Percentiles rank a stretch among this genome's conserved stretches.
These are phyloP conservation scores for Candida ulmi DNA, from an alignment of 805 yeast genomes.

Conservation along the genomic window DNA sequence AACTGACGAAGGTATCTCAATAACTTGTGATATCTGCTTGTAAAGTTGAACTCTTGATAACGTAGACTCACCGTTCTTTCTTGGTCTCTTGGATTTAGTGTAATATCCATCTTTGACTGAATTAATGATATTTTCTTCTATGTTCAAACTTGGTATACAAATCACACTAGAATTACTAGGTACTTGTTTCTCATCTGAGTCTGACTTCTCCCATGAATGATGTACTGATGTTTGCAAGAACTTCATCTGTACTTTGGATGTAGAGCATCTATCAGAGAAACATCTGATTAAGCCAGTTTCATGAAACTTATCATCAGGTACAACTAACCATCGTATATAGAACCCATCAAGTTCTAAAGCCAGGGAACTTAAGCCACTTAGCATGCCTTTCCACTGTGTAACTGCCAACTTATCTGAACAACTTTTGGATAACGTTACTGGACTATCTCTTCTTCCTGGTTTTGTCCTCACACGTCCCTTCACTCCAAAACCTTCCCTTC, in stretches of 20 bases:
- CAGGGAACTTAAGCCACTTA: conserved; percentile 38
- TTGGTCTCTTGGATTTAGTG: conserved; percentile 38
- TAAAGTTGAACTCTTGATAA: conserved; percentile 28
- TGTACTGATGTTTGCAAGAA: conserved; percentile 5
- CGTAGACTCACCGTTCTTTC: conserved; percentile 36
- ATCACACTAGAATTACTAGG: conserved; percentile 26
- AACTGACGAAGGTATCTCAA: too few species aligned
- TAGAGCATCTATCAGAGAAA: conserved; percentile 11
- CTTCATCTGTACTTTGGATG: not conserved
- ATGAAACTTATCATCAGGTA: conserved; percentile 31
- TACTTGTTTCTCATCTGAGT: conserved; percentile 1
- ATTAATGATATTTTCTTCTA: conserved; percentile 36
- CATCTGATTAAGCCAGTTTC: conserved; percentile 10
- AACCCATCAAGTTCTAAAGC: conserved; percentile 29
- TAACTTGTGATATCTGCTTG: conserved; percentile 7
- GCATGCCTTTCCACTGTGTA: conserved; percentile 52
- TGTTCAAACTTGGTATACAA: conserved; percentile 15
- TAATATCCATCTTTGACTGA: conserved; percentile 59
- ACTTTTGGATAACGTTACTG: conserved; percentile 67
- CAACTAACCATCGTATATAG: conserved; percentile 43
- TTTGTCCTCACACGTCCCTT: conserved; percentile 79
- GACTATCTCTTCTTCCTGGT: conserved; percentile 86
- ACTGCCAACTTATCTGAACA: conserved; percentile 81
- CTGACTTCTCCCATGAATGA: conserved; percentile 11
- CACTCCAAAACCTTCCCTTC: conserved; percentile 51